Base-by-base conservation (phyloP, 768 basidiomycete species). In the Rhodotorula paludigena region DNA sequence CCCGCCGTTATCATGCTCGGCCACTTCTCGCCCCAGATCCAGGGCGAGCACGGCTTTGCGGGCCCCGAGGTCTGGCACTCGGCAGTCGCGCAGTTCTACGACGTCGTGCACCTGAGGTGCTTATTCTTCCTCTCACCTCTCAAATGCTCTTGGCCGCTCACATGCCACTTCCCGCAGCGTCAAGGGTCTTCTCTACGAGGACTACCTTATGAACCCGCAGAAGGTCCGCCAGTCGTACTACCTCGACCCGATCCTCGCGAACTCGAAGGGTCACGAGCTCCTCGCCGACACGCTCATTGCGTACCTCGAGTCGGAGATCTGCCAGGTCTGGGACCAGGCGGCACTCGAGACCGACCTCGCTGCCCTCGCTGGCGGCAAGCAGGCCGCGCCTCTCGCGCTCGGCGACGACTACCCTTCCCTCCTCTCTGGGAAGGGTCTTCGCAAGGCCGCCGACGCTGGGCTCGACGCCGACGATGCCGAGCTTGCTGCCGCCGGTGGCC, bases 1-100 rank as follows among this genome's bases (percentile, higher is more conserved):
- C 96, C 96, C 23, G 96, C 93, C 39, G 85, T 99, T 66, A 78
- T 99, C 73, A 83, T 97, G 65, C 85, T 99, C n/a, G 94, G 94
- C 23, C 93, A 98, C 80, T 97, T 97, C 77, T 85, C 85, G 60
- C 89, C 93, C 0, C 92, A 99, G 75, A 76, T 87, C 1, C 89
- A 93, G 73, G 81, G 84, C 44, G 79, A 82, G 30, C 81, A 90
- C 74, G 93, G 92, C 3, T 96, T 89, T 75, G 86, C 85, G 6
- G 93, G 94, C 3, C 89, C 93, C 2, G 93, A 96, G 76, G 85
- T 90, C 74, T 86, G 86, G 82, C 94, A 99, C 78, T 87, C 83
- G 71, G 80, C 88, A 63, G 92, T 97, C 1, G 90, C 96, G 3
- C 92, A 93, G 76, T 98, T 92, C 81, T 99, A 99, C 81, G 96